phyloP scores from a whole-genome alignment of 495 filamentous ascomycete species.

The Trichoderma parareesei region DNA sequence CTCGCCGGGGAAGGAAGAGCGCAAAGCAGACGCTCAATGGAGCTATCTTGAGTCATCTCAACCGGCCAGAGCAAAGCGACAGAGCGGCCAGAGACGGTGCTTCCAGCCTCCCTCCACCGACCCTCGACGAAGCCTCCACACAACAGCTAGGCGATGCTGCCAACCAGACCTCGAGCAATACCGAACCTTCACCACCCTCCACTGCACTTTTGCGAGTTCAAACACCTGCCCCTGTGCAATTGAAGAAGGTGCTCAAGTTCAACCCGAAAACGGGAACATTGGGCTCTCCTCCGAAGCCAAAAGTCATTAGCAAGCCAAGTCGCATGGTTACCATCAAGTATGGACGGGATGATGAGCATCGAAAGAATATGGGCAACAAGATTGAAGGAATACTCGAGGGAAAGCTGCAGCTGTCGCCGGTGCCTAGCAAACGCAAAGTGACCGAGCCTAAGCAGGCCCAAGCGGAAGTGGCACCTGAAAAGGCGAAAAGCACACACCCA shows the following conservation, averaged over 20 bases:
- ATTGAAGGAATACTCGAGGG: constrained; percentile 28
- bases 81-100: neutral
- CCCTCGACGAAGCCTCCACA: neutral
- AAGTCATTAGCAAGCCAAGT: constrained; percentile 16
- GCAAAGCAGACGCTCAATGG: neutral
- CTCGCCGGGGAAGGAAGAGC: constrained; percentile 6
- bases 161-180: neutral
- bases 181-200: neutral
- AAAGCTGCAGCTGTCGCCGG: constrained; percentile 1
- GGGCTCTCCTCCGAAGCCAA: constrained; percentile 42
- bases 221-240: constrained; percentile 15
- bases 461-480: neutral
- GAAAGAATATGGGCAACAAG: constrained; percentile 23
- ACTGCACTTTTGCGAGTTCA: neutral
- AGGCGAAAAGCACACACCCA: constrained; percentile 51
- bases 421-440: neutral
- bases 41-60: constrained; percentile 6
- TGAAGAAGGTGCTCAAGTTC: constrained; percentile 38
- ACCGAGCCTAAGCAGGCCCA: neutral
- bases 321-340: constrained; percentile 28
- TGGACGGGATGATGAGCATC: constrained; percentile 25
- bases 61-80: neutral
- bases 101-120: neutral
- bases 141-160: neutral
- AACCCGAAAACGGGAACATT: constrained; percentile 47